Conservation (phyloP, 208 protist genomes). For the Zelonia costaricensis region DNA sequence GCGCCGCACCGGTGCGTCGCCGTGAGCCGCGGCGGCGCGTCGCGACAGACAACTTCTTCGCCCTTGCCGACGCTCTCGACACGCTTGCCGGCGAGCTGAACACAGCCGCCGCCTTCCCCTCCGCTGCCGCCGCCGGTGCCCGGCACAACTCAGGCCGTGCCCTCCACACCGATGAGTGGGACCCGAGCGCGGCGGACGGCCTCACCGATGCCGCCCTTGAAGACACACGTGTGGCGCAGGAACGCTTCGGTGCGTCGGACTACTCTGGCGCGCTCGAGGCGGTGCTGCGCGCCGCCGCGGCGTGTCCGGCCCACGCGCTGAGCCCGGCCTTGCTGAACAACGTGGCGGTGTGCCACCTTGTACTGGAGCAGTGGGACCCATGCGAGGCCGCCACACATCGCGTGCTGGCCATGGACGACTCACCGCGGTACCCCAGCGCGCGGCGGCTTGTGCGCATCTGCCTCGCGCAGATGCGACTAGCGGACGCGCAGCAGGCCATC, state of each 20-base stretch:
- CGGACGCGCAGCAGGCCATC: constrained; percentile 32
- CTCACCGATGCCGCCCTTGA: constrained; percentile 8
- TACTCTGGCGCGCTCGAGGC: constrained; percentile 20
- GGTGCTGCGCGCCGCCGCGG: constrained; percentile 17
- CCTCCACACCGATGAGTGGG: constrained; percentile 24
- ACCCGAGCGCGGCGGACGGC: constrained; percentile 14
- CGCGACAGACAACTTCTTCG: constrained; percentile 58
- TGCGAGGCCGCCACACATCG: constrained; percentile 34
- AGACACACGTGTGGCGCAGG: constrained; percentile 4
- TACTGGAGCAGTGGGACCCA: constrained; percentile 48
- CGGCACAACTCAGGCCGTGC: background rate
- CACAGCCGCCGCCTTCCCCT: background rate
- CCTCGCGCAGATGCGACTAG: constrained; percentile 32
- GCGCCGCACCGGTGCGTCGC: background rate
- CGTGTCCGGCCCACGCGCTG: constrained; percentile 18
- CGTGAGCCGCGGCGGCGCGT: constrained; percentile 7
- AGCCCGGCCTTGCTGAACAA: constrained; percentile 48
- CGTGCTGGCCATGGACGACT: constrained; percentile 37
- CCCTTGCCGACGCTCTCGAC: constrained; percentile 50
- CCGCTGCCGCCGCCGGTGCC: background rate
- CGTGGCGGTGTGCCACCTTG: constrained; percentile 55
- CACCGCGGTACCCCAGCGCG: constrained; percentile 33
- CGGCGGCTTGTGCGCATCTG: constrained; percentile 40
- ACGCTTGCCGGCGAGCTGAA: constrained; percentile 29
- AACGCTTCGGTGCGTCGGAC: constrained; percentile 10